These are phyloP conservation scores for Amanita pallidorosea DNA, from an alignment of 768 basidiomycete genomes.

Conservation along the genomic window DNA sequence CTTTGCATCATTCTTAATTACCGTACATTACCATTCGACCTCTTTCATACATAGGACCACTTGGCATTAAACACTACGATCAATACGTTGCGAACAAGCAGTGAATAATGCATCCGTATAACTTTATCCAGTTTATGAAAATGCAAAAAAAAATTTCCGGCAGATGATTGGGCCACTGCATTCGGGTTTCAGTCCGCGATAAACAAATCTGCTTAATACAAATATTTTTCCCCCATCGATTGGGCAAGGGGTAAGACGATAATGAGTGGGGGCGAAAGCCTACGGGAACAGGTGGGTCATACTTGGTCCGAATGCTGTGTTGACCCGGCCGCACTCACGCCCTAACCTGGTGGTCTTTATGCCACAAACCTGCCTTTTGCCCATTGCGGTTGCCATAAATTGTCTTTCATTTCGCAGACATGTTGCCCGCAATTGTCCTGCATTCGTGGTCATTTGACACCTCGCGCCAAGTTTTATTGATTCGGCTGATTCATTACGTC, in stretches of 20 bases:
- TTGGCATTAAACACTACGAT: constrained; percentile 3
- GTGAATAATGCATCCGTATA: not conserved
- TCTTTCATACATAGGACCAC: not conserved
- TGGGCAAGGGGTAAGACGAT: not conserved
- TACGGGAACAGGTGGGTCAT: constrained; percentile 3
- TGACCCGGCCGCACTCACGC: not conserved
- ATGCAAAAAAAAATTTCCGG: not conserved
- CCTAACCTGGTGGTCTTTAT: not conserved
- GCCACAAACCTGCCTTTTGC: not conserved
- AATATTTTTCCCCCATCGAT: not conserved
- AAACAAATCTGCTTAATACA: not conserved
- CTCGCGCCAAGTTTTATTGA: not conserved
- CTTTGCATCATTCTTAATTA: constrained; percentile 6
- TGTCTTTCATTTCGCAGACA: not conserved
- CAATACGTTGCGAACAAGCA: constrained; percentile 1
- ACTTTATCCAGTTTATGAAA: not conserved
- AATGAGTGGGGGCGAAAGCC: not conserved
- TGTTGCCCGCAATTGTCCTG: not conserved
- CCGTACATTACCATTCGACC: constrained; percentile 6
- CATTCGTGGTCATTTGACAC: not conserved
- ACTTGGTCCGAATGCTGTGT: constrained; percentile 1
- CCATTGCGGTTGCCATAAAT: not conserved
- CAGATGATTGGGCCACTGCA: not conserved
- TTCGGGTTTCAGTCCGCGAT: not conserved
- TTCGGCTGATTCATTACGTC: not conserved